A percentile compares a stretch with the other conserved stretches of the same genome.
These are phyloP conservation scores for Neotropicomus parvogracilis DNA, from an alignment of 1,284 basidiomycete genomes.

Conservation along the genomic window DNA sequence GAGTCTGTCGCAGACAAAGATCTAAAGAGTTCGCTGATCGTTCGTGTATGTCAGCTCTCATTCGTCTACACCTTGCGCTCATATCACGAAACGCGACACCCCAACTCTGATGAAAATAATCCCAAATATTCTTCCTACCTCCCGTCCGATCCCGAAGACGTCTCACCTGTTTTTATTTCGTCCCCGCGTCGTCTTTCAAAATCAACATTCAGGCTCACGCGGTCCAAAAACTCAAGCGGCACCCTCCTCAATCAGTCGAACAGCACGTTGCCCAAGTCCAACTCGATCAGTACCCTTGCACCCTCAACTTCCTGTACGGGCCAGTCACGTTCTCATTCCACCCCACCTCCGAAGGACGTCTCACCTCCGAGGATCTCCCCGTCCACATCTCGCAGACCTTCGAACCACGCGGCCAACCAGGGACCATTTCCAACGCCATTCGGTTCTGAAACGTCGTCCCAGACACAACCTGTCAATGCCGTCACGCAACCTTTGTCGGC, in stretches of 20 bases:
- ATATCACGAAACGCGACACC: constrained; percentile 21
- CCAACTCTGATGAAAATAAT: constrained; percentile 6
- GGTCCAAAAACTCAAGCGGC: constrained; percentile 21
- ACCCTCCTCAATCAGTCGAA: constrained; percentile 23
- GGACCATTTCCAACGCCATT: constrained; percentile 2
- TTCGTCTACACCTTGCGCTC: constrained; percentile 31
- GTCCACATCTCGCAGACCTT: constrained; percentile 20
- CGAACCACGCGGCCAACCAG: constrained; percentile 9
- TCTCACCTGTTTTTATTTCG: constrained; percentile 19
- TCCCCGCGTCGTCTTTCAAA: constrained; percentile 15
- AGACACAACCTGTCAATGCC: constrained; percentile 13
- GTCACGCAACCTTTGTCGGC: constrained; percentile 3
- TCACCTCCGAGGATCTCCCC: constrained; percentile 22
- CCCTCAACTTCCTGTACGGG: constrained; percentile 27
- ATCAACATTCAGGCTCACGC: constrained; percentile 15
- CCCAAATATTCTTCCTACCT: constrained; percentile 20
- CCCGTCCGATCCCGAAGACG: constrained; percentile 23
- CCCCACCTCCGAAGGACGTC: constrained; percentile 9
- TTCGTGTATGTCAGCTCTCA: constrained; percentile 30
- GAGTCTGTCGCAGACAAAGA: constrained; percentile 25
- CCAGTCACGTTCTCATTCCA: constrained; percentile 23
- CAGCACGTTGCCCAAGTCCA: constrained; percentile 26
- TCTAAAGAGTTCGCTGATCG: constrained; percentile 7
- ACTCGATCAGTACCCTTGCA: constrained; percentile 29
- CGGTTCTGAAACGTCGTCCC: constrained; percentile 13